Conservation (phyloP, 2,329 filamentous ascomycete genomes). For the Aureobasidium lini region DNA sequence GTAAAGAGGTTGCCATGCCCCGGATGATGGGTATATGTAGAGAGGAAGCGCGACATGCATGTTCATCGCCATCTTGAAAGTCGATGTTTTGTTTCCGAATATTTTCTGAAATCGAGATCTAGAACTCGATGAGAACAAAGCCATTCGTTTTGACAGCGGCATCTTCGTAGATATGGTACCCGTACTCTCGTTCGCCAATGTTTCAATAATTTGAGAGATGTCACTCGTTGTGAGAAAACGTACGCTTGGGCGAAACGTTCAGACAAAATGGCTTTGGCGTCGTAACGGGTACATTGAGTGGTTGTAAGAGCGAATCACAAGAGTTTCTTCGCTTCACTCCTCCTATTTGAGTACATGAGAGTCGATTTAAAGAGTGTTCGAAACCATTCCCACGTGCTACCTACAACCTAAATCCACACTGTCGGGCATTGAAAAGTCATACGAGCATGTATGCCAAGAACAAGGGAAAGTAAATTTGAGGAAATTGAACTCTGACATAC, state of each 20-base stretch:
- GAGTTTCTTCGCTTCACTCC: not conserved
- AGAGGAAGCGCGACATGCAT: slow-evolving; percentile 20
- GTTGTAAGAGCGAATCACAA: not conserved
- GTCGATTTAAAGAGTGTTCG: not conserved
- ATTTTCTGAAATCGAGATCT: not conserved
- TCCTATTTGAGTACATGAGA: not conserved
- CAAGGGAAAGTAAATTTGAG: not conserved
- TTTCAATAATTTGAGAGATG: not conserved
- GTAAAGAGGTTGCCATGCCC: slow-evolving; percentile 22
- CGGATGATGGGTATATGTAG: slow-evolving; percentile 24
- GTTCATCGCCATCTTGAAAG: not conserved
- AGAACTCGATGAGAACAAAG: not conserved
- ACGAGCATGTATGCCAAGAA: too few species aligned
- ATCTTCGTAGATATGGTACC: not conserved
- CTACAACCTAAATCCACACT: not conserved
- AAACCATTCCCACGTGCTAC: too few species aligned
- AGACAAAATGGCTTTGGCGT: not conserved
- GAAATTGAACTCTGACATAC: not conserved
- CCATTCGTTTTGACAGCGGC: not conserved
- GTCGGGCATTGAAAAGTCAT: not conserved
- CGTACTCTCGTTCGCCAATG: not conserved
- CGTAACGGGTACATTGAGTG: not conserved
- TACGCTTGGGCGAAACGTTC: not conserved
- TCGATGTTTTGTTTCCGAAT: not conserved
- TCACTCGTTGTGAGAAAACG: not conserved